phyloP scores from a whole-genome alignment of 352 stramenopile species.

The Phytophthora citricola region DNA sequence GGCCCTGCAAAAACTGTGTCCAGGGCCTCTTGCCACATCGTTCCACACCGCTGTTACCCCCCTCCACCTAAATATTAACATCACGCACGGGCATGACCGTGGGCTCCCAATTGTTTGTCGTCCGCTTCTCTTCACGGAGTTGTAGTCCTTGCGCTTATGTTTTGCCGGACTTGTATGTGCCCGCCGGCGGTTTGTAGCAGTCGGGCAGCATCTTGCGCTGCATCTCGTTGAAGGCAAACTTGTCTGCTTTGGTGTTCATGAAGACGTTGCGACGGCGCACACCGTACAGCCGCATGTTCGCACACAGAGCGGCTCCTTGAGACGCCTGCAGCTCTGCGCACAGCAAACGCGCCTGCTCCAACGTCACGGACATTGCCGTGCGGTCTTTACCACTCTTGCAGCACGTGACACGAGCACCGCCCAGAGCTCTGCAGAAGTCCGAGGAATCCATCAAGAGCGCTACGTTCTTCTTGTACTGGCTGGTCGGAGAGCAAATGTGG shows the following conservation, averaged over 20 bases:
- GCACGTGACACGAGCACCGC: conserved; percentile 94
- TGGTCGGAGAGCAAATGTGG: conserved; percentile 69
- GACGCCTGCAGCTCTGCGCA: conserved; percentile 63
- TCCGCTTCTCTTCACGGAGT: conserved; percentile 31
- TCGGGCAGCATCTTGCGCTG: conserved; percentile 87
- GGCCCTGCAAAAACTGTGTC: no score
- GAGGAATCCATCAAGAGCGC: conserved; percentile 81
- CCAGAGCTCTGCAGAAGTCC: conserved; percentile 86
- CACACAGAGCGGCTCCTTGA: conserved; percentile 60
- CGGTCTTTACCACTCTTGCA: conserved; percentile 98
- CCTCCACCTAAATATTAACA: conserved; percentile 42
- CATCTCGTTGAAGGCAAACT: conserved; percentile 91
- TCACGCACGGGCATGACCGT: conserved; percentile 11
- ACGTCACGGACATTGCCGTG: conserved; percentile 97
- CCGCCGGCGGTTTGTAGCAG: conserved; percentile 82
- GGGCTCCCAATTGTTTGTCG: conserved; percentile 14
- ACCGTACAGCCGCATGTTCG: conserved; percentile 79
- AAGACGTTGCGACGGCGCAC: conserved; percentile 86
- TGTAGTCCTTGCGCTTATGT: conserved; percentile 47
- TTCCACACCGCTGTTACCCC: conserved; percentile 1
- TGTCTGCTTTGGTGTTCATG: conserved; percentile 84
- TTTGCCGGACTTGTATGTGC: conserved; percentile 88
- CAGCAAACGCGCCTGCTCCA: conserved; percentile 89
- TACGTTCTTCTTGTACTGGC: conserved; percentile 87
- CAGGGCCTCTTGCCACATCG: background rate